These are phyloP conservation scores for Wallacemonas sp. DNA, from an alignment of 208 protist genomes.

Conservation along the genomic window DNA sequence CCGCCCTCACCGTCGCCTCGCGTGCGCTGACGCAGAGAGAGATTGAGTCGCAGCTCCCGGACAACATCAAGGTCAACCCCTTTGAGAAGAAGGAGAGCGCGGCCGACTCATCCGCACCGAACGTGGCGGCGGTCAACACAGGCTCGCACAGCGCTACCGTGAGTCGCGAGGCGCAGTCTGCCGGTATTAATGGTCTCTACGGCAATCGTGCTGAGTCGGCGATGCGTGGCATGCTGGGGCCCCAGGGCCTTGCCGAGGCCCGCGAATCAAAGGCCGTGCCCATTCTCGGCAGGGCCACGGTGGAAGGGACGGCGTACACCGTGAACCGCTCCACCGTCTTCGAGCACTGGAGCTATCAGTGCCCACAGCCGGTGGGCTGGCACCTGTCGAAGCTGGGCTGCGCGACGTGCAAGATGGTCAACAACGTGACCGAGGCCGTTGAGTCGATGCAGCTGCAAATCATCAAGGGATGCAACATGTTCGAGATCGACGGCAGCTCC, in stretches of 20 bases:
- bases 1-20: neutral
- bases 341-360: constrained; percentile 79
- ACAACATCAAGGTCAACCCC: constrained; percentile 40
- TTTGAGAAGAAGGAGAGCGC: neutral
- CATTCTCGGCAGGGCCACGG: constrained; percentile 74
- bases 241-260: constrained; percentile 74
- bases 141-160: constrained; percentile 3
- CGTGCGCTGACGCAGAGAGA: constrained; percentile 25
- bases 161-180: constrained; percentile 34
- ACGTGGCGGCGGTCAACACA: neutral
- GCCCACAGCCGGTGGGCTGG: constrained; percentile 73
- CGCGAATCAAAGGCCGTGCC: constrained; percentile 78
- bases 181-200: constrained; percentile 82
- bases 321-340: constrained; percentile 82
- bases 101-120: neutral
- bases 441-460: constrained; percentile 89
- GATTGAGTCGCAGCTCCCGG: constrained; percentile 41
- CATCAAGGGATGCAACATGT: constrained; percentile 88
- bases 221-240: constrained; percentile 85
- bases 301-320: constrained; percentile 78
- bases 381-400: constrained; percentile 81
- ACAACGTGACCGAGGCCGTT: constrained; percentile 79
- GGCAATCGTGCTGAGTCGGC: constrained; percentile 71
- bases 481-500: constrained; percentile 83
- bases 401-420: constrained; percentile 86